phyloP scores from a whole-genome alignment of 2,329 filamentous ascomycete genomes.

The Alternaria alternata region DNA sequence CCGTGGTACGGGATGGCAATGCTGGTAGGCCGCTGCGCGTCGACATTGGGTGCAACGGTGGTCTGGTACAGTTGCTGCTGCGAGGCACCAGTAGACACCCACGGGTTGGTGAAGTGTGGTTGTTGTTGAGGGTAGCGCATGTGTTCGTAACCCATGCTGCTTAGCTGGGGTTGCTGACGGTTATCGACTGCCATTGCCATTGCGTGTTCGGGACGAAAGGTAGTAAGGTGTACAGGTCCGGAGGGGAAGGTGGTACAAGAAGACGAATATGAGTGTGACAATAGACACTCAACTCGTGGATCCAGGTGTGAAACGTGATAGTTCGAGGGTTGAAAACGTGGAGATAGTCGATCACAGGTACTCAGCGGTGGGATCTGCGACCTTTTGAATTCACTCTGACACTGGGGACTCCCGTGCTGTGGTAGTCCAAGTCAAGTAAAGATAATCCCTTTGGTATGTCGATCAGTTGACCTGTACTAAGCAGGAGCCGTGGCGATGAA shows the following conservation, averaged over 20 bases:
- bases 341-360: slow-evolving; percentile 57
- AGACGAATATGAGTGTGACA: slow-evolving; percentile 38
- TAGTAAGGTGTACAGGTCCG: slow-evolving; percentile 17
- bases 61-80: slow-evolving; percentile 71
- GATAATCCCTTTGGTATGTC: slow-evolving; percentile 48
- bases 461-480: slow-evolving; percentile 48
- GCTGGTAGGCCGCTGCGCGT: slow-evolving; percentile 63
- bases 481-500: slow-evolving; percentile 48
- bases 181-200: slow-evolving; percentile 98
- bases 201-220: slow-evolving; percentile 23
- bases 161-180: slow-evolving; percentile 75
- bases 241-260: slow-evolving; percentile 28
- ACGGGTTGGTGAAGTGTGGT: slow-evolving; percentile 90
- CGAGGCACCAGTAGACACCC: slow-evolving; percentile 69
- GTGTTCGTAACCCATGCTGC: slow-evolving; percentile 78
- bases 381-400: slow-evolving; percentile 52
- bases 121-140: slow-evolving; percentile 69
- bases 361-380: slow-evolving; percentile 60
- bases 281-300: slow-evolving; percentile 32
- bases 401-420: slow-evolving; percentile 46
- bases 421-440: slow-evolving; percentile 45
- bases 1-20: slow-evolving; percentile 76
- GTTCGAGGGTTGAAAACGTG: slow-evolving; percentile 55
- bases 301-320: slow-evolving; percentile 46
- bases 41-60: slow-evolving; percentile 67